Evolutionary conservation across 2,329 filamentous ascomycete species (phyloP).

Genomic region (Westerdykella sp.): DNA sequence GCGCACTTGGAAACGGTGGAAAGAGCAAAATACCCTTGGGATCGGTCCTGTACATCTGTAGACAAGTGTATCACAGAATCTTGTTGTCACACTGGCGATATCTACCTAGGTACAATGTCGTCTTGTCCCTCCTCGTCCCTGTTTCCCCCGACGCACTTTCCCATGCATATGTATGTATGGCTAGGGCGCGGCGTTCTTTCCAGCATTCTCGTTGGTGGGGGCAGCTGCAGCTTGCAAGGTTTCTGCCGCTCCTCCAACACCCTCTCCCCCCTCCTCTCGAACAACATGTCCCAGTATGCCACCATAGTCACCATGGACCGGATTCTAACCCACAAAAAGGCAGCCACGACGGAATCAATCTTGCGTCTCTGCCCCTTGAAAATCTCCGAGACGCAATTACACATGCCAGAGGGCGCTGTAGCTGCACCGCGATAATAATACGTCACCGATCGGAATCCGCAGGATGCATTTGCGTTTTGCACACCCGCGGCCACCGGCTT

Average conservation of each 20-base stretch:
- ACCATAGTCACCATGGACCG: neutral
- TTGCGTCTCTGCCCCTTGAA: too few relatives aligned
- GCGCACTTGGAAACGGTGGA: constrained; percentile 20
- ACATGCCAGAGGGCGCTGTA: constrained; percentile 1
- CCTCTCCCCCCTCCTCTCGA: constrained; percentile 8
- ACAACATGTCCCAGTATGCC: too few relatives aligned
- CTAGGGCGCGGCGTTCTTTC: too few relatives aligned
- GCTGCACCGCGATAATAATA: constrained; percentile 2
- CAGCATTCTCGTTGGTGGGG: constrained; percentile 9
- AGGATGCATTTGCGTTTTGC: too few relatives aligned
- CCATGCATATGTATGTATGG: neutral
- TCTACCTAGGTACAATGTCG: constrained; percentile 7
- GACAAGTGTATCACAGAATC: constrained; percentile 15
- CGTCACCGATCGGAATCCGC: constrained; percentile 4
- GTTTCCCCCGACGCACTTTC: neutral
- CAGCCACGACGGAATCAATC: constrained; percentile 3
- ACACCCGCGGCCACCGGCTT: too few relatives aligned
- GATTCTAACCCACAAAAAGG: constrained; percentile 3
- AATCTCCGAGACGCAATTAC: neutral
- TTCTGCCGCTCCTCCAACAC: constrained; percentile 13
- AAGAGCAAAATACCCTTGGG: constrained; percentile 31
- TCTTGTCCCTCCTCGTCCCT: constrained; percentile 6
- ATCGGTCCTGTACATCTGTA: constrained; percentile 17
- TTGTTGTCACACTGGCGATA: constrained; percentile 7
- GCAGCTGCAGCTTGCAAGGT: constrained; percentile 11